phyloP scores from a whole-genome alignment of 768 basidiomycete species.

The Ephemerocybe angulata region DNA sequence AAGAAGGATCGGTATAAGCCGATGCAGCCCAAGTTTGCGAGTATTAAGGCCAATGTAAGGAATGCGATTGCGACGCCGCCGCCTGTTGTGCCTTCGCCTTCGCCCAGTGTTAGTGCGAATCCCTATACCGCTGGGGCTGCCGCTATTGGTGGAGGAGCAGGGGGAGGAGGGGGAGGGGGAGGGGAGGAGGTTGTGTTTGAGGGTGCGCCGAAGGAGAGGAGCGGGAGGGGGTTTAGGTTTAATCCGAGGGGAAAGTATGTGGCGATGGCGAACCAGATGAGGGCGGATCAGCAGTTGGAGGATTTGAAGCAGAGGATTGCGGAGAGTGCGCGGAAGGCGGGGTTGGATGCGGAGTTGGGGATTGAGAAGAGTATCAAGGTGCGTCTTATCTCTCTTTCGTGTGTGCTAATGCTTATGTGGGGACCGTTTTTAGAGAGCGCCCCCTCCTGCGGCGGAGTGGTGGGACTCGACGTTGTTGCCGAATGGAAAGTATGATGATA shows the following conservation, averaged over 20 bases:
- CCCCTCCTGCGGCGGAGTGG: conserved; percentile 93
- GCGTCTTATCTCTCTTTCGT: conserved; percentile 15
- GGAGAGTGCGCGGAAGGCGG: conserved; percentile 89
- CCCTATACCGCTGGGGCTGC: conserved; percentile 67
- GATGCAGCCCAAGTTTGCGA: conserved; percentile 98
- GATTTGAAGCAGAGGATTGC: conserved; percentile 90
- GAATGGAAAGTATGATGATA: conserved; percentile 74
- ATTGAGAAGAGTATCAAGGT: conserved; percentile 89
- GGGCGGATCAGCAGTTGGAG: conserved; percentile 79
- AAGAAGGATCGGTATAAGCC: conserved; percentile 95
- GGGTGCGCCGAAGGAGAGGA: conserved; percentile 68
- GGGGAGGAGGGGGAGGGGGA: conserved; percentile 45
- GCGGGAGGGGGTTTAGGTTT: conserved; percentile 73
- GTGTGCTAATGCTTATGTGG: background rate
- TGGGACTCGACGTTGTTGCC: conserved; percentile 91
- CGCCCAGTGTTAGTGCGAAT: conserved; percentile 45
- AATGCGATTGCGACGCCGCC: conserved; percentile 57
- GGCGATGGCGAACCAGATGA: conserved; percentile 63
- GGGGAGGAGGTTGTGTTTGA: conserved; percentile 59
- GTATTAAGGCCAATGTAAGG: conserved; percentile 87
- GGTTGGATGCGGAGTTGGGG: conserved; percentile 89
- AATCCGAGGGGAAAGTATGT: conserved; percentile 92
- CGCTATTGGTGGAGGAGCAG: too few relatives aligned
- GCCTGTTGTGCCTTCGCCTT: conserved; percentile 36
- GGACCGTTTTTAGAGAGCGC: conserved; percentile 66